These are phyloP conservation scores for Fragaria ananassa DNA, from an alignment of 306 rosid species.

Conservation along the genomic window DNA sequence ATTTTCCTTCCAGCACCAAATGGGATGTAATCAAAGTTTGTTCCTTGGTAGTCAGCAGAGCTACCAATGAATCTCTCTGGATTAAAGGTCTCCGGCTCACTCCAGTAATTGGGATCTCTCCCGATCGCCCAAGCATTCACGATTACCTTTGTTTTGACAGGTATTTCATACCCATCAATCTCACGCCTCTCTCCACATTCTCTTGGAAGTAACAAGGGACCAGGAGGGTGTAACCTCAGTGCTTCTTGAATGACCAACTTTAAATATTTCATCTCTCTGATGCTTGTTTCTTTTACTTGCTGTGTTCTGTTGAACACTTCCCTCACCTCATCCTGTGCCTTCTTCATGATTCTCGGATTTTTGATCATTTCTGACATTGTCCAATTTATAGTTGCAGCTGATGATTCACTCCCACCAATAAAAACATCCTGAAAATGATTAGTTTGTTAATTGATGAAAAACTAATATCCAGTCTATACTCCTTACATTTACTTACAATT, in stretches of 20 bases:
- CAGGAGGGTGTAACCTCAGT: conserved; percentile 11
- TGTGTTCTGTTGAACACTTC: conserved; percentile 7
- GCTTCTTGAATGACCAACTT: conserved; percentile 15
- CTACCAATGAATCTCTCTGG: conserved; percentile 21
- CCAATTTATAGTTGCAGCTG: conserved; percentile 7
- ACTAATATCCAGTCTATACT: neutral
- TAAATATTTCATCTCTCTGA: conserved; percentile 19
- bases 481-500: no score
- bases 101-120: conserved; percentile 15
- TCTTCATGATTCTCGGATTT: conserved; percentile 13
- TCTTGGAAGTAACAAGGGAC: conserved; percentile 6
- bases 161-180: conserved; percentile 19
- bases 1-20: conserved; percentile 22
- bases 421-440: conserved; percentile 15
- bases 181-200: conserved; percentile 1
- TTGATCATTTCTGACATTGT: conserved; percentile 19
- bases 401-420: conserved; percentile 12
- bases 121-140: conserved; percentile 21
- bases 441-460: neutral
- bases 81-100: conserved; percentile 10
- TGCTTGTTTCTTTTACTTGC: neutral
- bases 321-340: conserved; percentile 17
- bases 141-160: conserved; percentile 9
- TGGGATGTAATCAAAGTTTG: conserved; percentile 5
- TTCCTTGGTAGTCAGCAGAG: conserved; percentile 1